Conservation (phyloP, 2,329 filamentous ascomycete species). For the Ambrosiella cleistominuta region DNA sequence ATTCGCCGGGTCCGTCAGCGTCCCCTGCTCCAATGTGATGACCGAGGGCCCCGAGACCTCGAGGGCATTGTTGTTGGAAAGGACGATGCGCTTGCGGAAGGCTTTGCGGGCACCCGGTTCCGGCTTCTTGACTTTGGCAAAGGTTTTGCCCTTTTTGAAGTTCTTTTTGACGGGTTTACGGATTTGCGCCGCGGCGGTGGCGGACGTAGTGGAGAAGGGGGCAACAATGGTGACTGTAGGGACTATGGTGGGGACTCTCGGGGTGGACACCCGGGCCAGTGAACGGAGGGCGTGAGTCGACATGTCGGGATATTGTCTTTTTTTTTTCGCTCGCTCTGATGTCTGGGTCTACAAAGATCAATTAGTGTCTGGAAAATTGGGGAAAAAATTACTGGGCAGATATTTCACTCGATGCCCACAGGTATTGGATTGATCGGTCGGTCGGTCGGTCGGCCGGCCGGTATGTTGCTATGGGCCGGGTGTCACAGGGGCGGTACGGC, state of each 20-base stretch:
- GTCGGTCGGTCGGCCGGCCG: background rate
- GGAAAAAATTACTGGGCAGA: too few relatives aligned
- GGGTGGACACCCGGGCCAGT: constrained; percentile 22
- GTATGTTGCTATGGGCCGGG: background rate
- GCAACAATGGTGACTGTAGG: constrained; percentile 16
- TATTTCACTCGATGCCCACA: too few relatives aligned
- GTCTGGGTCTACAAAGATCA: too few relatives aligned
- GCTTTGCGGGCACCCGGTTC: constrained; percentile 69
- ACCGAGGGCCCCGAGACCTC: constrained; percentile 45
- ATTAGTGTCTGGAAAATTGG: too few relatives aligned
- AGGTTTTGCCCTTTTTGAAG: constrained; percentile 33
- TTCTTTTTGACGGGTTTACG: constrained; percentile 25
- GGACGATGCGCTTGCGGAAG: constrained; percentile 69
- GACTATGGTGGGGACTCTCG: constrained; percentile 19
- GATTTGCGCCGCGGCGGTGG: constrained; percentile 16
- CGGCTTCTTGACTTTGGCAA: constrained; percentile 29
- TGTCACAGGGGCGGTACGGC: background rate
- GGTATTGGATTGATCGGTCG: too few relatives aligned
- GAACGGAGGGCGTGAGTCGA: constrained; percentile 26
- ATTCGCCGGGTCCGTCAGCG: constrained; percentile 35
- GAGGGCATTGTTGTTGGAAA: constrained; percentile 87
- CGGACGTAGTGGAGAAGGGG: constrained; percentile 25
- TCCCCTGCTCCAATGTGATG: constrained; percentile 37
- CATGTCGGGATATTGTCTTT: constrained; percentile 18
- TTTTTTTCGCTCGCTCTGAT: too few relatives aligned